phyloP scores from a whole-genome alignment of 371 early-diverging fungal genomes.

The Circinella umbellata region DNA sequence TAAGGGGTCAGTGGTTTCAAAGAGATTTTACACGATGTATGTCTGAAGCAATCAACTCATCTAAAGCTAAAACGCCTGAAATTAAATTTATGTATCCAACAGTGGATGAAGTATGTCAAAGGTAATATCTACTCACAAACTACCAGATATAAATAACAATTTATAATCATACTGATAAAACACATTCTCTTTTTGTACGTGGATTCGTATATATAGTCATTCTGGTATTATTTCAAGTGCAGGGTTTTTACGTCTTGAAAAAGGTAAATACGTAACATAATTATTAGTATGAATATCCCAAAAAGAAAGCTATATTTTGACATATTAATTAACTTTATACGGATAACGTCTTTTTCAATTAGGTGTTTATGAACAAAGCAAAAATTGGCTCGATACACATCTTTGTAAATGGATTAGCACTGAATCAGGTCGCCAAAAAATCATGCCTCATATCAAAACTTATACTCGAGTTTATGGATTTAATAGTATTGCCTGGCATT shows the following conservation, averaged over 20 bases:
- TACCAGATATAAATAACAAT: too few species aligned
- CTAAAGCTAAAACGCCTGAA: slow-evolving; percentile 1
- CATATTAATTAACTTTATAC: too few species aligned
- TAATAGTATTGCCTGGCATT: slow-evolving; percentile 48
- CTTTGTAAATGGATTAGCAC: slow-evolving; percentile 57
- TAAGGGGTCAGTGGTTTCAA: slow-evolving; percentile 51
- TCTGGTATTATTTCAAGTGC: slow-evolving; percentile 30
- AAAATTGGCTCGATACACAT: slow-evolving; percentile 53
- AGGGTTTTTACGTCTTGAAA: slow-evolving; percentile 30
- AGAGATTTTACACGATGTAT: slow-evolving; percentile 27
- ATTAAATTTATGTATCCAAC: slow-evolving; percentile 63
- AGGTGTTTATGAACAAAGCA: slow-evolving; percentile 53
- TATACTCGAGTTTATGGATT: slow-evolving; percentile 21
- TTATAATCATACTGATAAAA: too few species aligned
- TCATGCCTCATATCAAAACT: slow-evolving; percentile 73
- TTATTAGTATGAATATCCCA: too few species aligned
- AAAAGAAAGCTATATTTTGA: too few species aligned
- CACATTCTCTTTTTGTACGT: too few species aligned
- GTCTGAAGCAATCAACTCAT: slow-evolving; percentile 17
- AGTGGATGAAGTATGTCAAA: slow-evolving; percentile 60
- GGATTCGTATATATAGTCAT: background rate
- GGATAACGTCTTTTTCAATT: background rate
- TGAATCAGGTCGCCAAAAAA: slow-evolving; percentile 49
- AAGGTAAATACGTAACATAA: slow-evolving; percentile 15
- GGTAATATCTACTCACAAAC: slow-evolving; percentile 30